These are phyloP conservation scores for Conticribra guillardii DNA, from an alignment of 108 stramenopile genomes.

Conservation along the genomic window DNA sequence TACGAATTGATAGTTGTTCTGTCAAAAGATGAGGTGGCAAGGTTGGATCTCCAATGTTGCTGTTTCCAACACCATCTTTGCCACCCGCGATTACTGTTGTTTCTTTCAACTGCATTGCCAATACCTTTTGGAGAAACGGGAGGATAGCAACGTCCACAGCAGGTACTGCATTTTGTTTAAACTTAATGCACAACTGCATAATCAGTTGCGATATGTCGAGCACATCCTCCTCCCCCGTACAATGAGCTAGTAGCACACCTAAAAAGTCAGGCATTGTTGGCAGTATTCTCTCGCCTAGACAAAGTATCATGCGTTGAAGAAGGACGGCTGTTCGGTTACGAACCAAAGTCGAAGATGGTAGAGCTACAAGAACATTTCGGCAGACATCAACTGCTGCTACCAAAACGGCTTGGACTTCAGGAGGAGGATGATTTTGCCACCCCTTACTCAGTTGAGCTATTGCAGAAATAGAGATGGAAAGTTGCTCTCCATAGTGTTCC, in stretches of 20 bases:
- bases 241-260: slow-evolving; percentile 49
- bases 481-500: slow-evolving; percentile 49
- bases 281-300: slow-evolving; percentile 59
- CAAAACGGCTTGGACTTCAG: slow-evolving; percentile 66
- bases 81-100: slow-evolving; percentile 7
- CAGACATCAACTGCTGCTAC: slow-evolving; percentile 56
- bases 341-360: slow-evolving; percentile 50
- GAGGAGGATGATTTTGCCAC: slow-evolving; percentile 56
- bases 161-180: slow-evolving; percentile 54
- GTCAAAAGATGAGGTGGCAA: slow-evolving; percentile 61
- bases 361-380: slow-evolving; percentile 48
- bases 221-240: slow-evolving; percentile 59
- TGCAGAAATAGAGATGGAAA: slow-evolving; percentile 65
- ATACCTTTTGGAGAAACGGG: slow-evolving; percentile 70
- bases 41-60: no score
- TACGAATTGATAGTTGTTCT: slow-evolving; percentile 73
- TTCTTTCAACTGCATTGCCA: slow-evolving; percentile 37
- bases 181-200: slow-evolving; percentile 74
- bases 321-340: slow-evolving; percentile 64
- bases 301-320: slow-evolving; percentile 69
- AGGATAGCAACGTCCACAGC: slow-evolving; percentile 59
- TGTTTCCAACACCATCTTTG: slow-evolving; percentile 6
- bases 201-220: slow-evolving; percentile 68
- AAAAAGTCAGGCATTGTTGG: slow-evolving; percentile 61
- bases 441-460: slow-evolving; percentile 79